These are phyloP conservation scores for Yamadazyma songkhlaensis DNA, from an alignment of 1,139 yeast genomes.

Conservation along the genomic window DNA sequence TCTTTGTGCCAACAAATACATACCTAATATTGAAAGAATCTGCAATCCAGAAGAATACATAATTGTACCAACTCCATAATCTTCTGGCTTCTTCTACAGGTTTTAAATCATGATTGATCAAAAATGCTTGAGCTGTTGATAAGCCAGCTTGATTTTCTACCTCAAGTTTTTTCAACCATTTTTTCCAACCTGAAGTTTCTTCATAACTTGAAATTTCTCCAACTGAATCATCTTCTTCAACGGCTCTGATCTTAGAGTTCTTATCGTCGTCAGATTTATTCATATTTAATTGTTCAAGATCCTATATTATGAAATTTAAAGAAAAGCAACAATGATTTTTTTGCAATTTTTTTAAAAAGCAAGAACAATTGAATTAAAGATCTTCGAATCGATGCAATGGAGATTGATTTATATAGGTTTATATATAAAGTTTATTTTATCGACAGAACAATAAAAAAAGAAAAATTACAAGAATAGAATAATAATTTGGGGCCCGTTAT, in stretches of 20 bases:
- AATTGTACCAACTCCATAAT: conserved; percentile 81
- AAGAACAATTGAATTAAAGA: too few species aligned
- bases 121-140: conserved; percentile 51
- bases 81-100: conserved; percentile 72
- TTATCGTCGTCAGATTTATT: conserved; percentile 5
- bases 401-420: too few species aligned
- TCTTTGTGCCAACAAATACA: conserved; percentile 1
- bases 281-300: conserved; percentile 1
- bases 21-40: conserved; percentile 70
- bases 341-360: too few species aligned
- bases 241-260: background rate
- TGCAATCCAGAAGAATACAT: conserved; percentile 78
- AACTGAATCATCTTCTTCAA: conserved; percentile 10
- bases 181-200: conserved; percentile 15
- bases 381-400: too few species aligned
- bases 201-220: conserved; percentile 16
- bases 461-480: too few species aligned
- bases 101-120: conserved; percentile 69
- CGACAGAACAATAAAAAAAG: too few species aligned
- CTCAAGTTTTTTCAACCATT: conserved; percentile 15
- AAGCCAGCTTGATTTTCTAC: conserved; percentile 33
- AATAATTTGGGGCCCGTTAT: conserved; percentile 1
- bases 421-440: background rate
- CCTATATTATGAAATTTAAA: background rate
- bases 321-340: background rate